Base-by-base conservation (phyloP, 305 asterid genomes). In the Fraxinus angustifolia region DNA sequence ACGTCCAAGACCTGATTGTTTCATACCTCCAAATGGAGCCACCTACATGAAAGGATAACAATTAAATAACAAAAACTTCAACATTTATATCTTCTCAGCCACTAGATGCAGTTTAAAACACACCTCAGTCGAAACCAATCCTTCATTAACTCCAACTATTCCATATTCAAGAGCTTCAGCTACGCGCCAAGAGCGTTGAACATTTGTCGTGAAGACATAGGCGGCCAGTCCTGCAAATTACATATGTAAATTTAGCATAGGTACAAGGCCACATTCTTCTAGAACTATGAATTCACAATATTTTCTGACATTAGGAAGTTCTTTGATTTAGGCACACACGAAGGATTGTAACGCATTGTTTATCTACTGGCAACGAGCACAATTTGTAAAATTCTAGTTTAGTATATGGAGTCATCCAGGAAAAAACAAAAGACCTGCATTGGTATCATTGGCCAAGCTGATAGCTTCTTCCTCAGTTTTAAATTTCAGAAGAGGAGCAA, bases 81-180 rank as follows among this genome's bases (percentile, higher is more conserved):
- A 11, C 53, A 33, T 60, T 40, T 6, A n/a, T 79, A 58, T 77
- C 73, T 76, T 19, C 30, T 70, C 14, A 21, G 19, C 56, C 62
- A 45, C 26, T 19, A 73, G 26, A 71, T 34, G 76, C 76, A 71
- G 42, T 16, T 83, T 56, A 84, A 83, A 33, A 82, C 87, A 60
- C 42, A 93, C 98, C 99, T 96, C 99, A 1, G 98, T 92, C 14
- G 99, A 96, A 86, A 96, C 90, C 62, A 96, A 42, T 85, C 99
- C 99, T 91, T 96, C 99, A 60, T 96, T 96, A 23, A 94, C 91
- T 83, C 98, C 99, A 77, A 94, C 98, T 28, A 96, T 84, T 82
- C 99, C 99, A 86, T 94, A 96, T 85, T 96, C 99, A 11, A 96
- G 97, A 81, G 98, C 97, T 89, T 96, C 99, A 73, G 97, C 58